Percentiles rank a stretch among this genome's conserved stretches.
phyloP scores from a whole-genome alignment of 192 early-diverging fungal species.

The Spizellomyces punctatus region DNA sequence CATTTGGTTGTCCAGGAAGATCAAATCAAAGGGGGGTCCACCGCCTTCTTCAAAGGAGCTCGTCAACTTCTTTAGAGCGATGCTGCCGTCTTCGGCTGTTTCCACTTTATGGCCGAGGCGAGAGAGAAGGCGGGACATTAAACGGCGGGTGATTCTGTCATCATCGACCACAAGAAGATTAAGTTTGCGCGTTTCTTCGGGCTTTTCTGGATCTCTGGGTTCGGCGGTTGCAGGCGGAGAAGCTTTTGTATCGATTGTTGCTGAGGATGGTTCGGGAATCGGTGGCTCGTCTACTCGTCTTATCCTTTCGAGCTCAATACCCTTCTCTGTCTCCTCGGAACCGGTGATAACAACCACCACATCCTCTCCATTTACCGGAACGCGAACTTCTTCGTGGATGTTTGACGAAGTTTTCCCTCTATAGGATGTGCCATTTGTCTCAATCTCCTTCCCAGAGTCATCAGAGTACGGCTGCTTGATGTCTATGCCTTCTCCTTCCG shows the following conservation, averaged over 20 bases:
- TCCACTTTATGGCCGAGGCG: constrained; percentile 23
- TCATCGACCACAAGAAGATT: constrained; percentile 24
- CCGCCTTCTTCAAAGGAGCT: not conserved
- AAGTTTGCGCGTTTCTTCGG: not conserved
- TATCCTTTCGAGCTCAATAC: too few species aligned
- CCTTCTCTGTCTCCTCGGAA: too few species aligned
- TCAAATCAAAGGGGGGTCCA: constrained; percentile 10
- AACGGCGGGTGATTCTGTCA: constrained; percentile 31
- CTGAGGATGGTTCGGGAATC: not conserved
- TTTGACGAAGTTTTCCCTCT: too few species aligned
- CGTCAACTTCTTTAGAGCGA: constrained; percentile 16
- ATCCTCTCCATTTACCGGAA: too few species aligned
- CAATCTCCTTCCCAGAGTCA: too few species aligned
- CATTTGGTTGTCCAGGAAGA: constrained; percentile 33
- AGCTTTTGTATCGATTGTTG: not conserved
- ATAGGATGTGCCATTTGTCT: too few species aligned
- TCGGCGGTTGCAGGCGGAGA: not conserved
- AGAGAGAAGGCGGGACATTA: constrained; percentile 19
- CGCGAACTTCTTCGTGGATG: too few species aligned
- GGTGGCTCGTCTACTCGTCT: too few species aligned
- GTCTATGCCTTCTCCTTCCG: too few species aligned
- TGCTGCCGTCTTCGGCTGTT: constrained; percentile 26
- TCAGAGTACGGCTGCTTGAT: too few species aligned
- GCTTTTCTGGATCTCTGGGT: not conserved
- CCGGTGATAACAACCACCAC: too few species aligned